Percentiles rank a stretch among this genome's conserved stretches.
phyloP scores from a whole-genome alignment of 2,329 filamentous ascomycete species.

The Trichoderma aggressivum region DNA sequence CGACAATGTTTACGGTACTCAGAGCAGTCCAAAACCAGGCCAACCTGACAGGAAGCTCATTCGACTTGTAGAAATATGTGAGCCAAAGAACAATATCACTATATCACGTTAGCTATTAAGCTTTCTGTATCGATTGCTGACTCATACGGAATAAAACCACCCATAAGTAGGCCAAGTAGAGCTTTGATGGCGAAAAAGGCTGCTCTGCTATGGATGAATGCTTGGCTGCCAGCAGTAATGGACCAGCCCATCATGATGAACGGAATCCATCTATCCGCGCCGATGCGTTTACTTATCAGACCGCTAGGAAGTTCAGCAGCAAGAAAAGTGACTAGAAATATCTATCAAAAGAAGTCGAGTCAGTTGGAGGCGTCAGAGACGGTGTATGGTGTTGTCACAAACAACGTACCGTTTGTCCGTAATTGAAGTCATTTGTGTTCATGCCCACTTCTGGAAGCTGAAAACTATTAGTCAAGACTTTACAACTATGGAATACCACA shows the following conservation, averaged over 20 bases:
- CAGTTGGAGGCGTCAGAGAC: background rate
- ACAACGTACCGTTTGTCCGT: constrained; percentile 39
- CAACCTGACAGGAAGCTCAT: constrained; percentile 30
- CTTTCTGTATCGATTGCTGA: too few species aligned
- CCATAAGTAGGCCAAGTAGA: constrained; percentile 49
- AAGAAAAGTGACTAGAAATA: constrained; percentile 48
- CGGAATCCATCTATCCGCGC: constrained; percentile 48
- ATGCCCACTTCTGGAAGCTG: constrained; percentile 43
- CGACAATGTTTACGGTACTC: constrained; percentile 27
- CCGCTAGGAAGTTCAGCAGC: constrained; percentile 54
- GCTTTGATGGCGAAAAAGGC: constrained; percentile 33
- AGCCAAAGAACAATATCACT: constrained; percentile 33
- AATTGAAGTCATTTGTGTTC: constrained; percentile 43
- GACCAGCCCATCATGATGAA: constrained; percentile 42
- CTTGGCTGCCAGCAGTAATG: constrained; percentile 34
- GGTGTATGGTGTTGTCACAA: background rate
- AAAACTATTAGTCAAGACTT: background rate
- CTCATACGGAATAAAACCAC: constrained; percentile 55
- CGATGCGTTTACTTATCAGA: constrained; percentile 49
- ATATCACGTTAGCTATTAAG: background rate
- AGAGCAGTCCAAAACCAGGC: constrained; percentile 32
- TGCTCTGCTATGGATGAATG: constrained; percentile 27
- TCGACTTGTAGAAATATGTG: constrained; percentile 33
- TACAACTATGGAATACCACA: too few species aligned
- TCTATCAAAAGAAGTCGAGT: constrained; percentile 26